Conservation (phyloP, 805 yeast genomes). For the Pichia occidentalis region DNA sequence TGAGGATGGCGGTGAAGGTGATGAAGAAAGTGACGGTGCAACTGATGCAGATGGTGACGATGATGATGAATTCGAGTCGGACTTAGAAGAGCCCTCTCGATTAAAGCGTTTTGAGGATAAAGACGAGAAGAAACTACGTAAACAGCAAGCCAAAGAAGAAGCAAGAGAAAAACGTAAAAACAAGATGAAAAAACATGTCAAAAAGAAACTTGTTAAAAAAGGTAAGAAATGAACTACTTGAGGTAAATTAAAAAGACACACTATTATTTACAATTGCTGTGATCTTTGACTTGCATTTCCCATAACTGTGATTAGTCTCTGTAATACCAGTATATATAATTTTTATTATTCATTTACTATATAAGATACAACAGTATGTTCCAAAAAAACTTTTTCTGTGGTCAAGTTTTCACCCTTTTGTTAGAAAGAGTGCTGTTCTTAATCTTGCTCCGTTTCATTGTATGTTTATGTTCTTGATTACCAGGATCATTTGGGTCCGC, state of each 20-base stretch:
- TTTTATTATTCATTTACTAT: not conserved
- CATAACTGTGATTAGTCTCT: not conserved
- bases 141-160: constrained; percentile 68
- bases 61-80: constrained; percentile 26
- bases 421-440: not conserved
- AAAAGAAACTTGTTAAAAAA: constrained; percentile 67
- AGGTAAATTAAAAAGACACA: not conserved
- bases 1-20: constrained; percentile 26
- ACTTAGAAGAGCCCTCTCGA: constrained; percentile 30
- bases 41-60: constrained; percentile 23
- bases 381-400: constrained; percentile 1
- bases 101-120: constrained; percentile 80
- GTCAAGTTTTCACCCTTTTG: not conserved
- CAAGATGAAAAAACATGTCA: constrained; percentile 76
- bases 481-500: constrained; percentile 2
- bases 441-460: constrained; percentile 1
- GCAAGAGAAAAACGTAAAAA: constrained; percentile 73
- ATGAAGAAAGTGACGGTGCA: constrained; percentile 14
- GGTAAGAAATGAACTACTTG: constrained; percentile 16
- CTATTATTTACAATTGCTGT: not conserved
- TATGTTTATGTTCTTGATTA: constrained; percentile 3
- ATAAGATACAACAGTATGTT: constrained; percentile 1
- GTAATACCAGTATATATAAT: not conserved
- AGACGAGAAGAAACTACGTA: constrained; percentile 68
- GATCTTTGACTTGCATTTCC: too few species aligned